phyloP scores from a whole-genome alignment of 2,329 filamentous ascomycete species.

The Arachnopeziza araneosa region DNA sequence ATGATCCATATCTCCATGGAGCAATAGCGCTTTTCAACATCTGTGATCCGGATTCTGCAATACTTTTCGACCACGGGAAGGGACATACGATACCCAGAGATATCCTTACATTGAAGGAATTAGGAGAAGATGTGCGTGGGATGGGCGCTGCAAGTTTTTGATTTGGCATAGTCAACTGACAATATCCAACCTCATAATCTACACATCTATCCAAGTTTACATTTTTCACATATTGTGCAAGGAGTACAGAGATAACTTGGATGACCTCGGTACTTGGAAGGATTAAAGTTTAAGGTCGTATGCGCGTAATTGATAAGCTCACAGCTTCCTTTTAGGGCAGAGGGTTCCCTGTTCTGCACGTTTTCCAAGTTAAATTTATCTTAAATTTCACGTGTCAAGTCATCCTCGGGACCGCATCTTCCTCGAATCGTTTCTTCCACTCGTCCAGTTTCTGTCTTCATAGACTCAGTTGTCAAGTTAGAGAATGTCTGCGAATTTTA shows the following conservation, averaged over 20 bases:
- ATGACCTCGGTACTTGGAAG: neutral
- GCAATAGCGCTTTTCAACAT: slow-evolving; percentile 59
- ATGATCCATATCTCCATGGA: slow-evolving; percentile 56
- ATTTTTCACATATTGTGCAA: neutral
- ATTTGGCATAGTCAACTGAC: neutral
- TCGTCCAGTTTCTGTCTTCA: no score
- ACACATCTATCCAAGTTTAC: neutral
- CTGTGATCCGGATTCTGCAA: slow-evolving; percentile 56
- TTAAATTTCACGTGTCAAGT: neutral
- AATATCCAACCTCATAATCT: neutral
- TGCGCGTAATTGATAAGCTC: neutral
- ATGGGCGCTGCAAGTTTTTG: neutral
- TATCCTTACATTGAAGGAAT: slow-evolving; percentile 31
- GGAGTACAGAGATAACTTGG: neutral
- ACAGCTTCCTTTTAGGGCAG: neutral
- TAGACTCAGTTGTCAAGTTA: no score
- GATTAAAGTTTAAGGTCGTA: neutral
- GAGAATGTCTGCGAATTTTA: no score
- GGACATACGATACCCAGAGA: slow-evolving; percentile 58
- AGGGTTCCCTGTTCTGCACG: neutral
- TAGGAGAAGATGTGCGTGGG: slow-evolving; percentile 18
- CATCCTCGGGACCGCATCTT: no score
- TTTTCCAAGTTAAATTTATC: neutral
- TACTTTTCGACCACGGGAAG: slow-evolving; percentile 60
- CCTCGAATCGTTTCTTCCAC: no score